These are phyloP conservation scores for Lachnellula occidentalis DNA, from an alignment of 2,329 filamentous ascomycete species.

Conservation along the genomic window DNA sequence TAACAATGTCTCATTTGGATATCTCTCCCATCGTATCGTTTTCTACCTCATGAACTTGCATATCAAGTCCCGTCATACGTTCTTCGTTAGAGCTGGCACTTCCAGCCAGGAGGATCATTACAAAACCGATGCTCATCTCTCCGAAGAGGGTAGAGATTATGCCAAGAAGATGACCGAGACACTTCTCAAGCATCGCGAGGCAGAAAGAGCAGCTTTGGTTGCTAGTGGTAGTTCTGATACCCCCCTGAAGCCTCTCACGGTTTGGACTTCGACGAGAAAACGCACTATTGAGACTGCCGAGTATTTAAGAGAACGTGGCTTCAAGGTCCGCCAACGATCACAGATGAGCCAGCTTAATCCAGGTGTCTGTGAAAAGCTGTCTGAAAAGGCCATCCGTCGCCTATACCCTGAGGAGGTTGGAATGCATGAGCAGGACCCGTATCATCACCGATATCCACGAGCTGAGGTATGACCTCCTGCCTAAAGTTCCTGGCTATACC, in stretches of 20 bases:
- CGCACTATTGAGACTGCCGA: constrained; percentile 87
- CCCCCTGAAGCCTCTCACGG: constrained; percentile 71
- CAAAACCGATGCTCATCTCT: constrained; percentile 83
- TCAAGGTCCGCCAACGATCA: constrained; percentile 82
- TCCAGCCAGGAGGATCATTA: constrained; percentile 86
- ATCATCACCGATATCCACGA: constrained; percentile 92
- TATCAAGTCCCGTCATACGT: constrained; percentile 90
- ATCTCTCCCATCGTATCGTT: constrained; percentile 92
- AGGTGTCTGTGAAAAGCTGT: constrained; percentile 90
- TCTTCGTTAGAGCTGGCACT: constrained; percentile 83
- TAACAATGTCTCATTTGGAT: constrained; percentile 96
- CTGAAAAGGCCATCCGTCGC: constrained; percentile 72
- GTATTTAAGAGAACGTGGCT: constrained; percentile 71
- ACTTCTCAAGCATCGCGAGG: constrained; percentile 74
- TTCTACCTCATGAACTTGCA: constrained; percentile 98
- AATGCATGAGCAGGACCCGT: constrained; percentile 91
- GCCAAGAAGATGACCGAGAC: constrained; percentile 81
- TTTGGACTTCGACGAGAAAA: constrained; percentile 92
- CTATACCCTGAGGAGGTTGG: constrained; percentile 86
- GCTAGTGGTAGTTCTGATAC: constrained; percentile 61
- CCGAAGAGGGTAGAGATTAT: constrained; percentile 73
- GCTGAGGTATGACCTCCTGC: constrained; percentile 62
- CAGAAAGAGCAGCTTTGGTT: constrained; percentile 67
- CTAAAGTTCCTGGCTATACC: constrained; percentile 1
- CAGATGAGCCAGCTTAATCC: constrained; percentile 98